Percentiles rank a stretch among this genome's conserved stretches.
These are phyloP conservation scores for Fraxinus baroniana DNA, from an alignment of 305 asterid genomes.

Conservation along the genomic window DNA sequence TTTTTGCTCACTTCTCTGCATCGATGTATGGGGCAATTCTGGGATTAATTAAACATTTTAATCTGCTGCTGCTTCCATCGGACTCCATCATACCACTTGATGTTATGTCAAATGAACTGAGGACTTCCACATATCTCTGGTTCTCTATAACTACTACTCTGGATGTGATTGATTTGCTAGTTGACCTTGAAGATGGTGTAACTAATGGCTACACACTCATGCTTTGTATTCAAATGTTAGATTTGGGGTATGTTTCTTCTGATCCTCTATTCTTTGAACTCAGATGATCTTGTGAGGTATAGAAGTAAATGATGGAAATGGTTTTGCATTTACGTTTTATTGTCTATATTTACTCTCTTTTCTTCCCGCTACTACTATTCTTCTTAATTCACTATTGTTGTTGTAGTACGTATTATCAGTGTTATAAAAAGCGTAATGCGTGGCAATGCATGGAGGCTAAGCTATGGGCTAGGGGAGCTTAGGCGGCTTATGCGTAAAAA, in stretches of 20 bases:
- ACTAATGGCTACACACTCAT: constrained; percentile 53
- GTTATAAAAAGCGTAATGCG: too few species aligned
- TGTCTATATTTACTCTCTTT: not conserved
- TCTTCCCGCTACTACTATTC: not conserved
- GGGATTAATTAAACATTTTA: constrained; percentile 47
- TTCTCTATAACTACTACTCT: constrained; percentile 56
- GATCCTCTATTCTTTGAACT: constrained; percentile 18
- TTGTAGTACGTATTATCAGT: not conserved
- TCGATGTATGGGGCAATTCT: constrained; percentile 50
- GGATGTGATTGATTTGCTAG: constrained; percentile 46
- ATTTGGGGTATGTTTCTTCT: constrained; percentile 56
- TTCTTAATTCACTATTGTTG: not conserved
- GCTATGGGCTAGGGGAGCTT: too few species aligned
- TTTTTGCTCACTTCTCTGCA: constrained; percentile 68
- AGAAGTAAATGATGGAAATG: constrained; percentile 6
- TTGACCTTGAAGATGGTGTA: constrained; percentile 68
- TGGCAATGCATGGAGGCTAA: too few species aligned
- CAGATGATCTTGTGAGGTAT: not conserved
- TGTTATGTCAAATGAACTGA: constrained; percentile 34
- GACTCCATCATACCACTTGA: constrained; percentile 36
- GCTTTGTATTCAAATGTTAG: constrained; percentile 48
- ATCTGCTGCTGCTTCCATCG: constrained; percentile 41
- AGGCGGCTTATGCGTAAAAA: too few species aligned
- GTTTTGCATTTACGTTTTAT: not conserved
- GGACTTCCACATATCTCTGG: constrained; percentile 41